Evolutionary conservation across 257 asterid species (phyloP).

Genomic region (Penstemon newberryi): DNA sequence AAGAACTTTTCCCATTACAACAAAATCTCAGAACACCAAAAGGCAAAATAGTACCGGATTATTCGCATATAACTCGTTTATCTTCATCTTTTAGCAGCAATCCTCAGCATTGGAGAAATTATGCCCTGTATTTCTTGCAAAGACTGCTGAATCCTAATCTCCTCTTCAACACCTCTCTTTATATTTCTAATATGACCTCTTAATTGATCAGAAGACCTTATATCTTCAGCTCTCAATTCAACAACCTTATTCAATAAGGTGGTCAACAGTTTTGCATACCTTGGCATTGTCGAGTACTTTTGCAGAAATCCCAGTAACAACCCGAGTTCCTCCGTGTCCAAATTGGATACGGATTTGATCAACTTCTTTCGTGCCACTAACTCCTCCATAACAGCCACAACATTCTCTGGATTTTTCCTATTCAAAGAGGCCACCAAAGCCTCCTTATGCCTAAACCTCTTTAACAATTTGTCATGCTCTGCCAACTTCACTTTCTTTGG

Average conservation of each 20-base stretch:
- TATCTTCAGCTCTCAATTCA: constrained; percentile 71
- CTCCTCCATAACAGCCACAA: constrained; percentile 93
- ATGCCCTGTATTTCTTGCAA: constrained; percentile 85
- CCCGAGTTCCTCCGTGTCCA: constrained; percentile 69
- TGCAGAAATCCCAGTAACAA: constrained; percentile 69
- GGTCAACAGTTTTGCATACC: constrained; percentile 61
- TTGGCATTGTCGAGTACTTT: constrained; percentile 67
- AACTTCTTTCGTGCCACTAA: constrained; percentile 79
- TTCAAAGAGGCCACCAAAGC: constrained; percentile 68
- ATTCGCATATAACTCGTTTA: neutral
- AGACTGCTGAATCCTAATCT: constrained; percentile 68
- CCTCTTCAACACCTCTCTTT: constrained; percentile 84
- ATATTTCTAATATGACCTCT: constrained; percentile 61
- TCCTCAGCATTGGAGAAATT: constrained; percentile 71
- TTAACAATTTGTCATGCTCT: constrained; percentile 69
- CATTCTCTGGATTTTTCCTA: constrained; percentile 58
- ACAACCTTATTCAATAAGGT: constrained; percentile 63
- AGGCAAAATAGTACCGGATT: neutral
- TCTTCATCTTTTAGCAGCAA: constrained; percentile 67
- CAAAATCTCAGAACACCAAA: constrained; percentile 8
- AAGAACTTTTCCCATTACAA: constrained; percentile 14
- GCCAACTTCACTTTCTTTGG: constrained; percentile 73
- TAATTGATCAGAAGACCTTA: constrained; percentile 48
- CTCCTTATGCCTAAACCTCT: constrained; percentile 82
- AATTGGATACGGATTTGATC: constrained; percentile 59